Percentiles rank a stretch among this genome's conserved stretches.
phyloP scores from a whole-genome alignment of 208 protist genomes.

The Acanthamoeba healyi region DNA sequence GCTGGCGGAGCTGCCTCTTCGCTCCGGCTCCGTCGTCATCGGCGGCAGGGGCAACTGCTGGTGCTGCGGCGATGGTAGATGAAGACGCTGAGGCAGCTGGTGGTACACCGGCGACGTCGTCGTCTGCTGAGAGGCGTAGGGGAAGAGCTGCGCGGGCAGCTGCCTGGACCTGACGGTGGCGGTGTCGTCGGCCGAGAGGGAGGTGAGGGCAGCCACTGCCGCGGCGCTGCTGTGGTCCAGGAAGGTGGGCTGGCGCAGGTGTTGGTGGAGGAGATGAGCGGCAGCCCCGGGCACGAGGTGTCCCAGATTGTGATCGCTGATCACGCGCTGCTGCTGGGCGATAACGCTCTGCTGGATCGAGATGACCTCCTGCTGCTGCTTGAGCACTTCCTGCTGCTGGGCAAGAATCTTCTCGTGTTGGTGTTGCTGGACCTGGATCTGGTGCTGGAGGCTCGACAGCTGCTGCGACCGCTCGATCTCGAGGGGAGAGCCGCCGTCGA shows the following conservation, averaged over 20 bases:
- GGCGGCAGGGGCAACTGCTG: neutral
- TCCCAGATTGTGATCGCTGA: conserved; percentile 26
- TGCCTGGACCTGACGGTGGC: neutral
- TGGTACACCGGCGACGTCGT: neutral
- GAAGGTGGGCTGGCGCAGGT: neutral
- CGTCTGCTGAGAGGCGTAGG: neutral
- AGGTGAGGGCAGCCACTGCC: neutral
- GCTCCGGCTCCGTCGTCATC: neutral
- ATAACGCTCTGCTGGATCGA: conserved; percentile 32
- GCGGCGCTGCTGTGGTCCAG: conserved; percentile 31
- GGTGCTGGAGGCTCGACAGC: too few relatives aligned
- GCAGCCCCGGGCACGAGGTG: neutral
- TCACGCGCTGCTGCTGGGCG: conserved; percentile 32
- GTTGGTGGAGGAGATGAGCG: neutral
- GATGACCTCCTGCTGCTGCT: conserved; percentile 66
- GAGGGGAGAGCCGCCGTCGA: neutral
- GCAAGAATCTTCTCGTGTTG: neutral
- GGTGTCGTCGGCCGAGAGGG: neutral
- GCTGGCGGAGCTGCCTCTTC: neutral
- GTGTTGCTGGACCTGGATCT: too few relatives aligned
- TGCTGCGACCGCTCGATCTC: neutral
- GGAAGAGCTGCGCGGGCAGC: neutral
- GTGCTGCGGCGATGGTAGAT: neutral
- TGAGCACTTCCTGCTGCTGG: conserved; percentile 66
- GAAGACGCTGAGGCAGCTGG: neutral